These are phyloP conservation scores for Panellus pusillus DNA, from an alignment of 768 basidiomycete species.

Conservation along the genomic window DNA sequence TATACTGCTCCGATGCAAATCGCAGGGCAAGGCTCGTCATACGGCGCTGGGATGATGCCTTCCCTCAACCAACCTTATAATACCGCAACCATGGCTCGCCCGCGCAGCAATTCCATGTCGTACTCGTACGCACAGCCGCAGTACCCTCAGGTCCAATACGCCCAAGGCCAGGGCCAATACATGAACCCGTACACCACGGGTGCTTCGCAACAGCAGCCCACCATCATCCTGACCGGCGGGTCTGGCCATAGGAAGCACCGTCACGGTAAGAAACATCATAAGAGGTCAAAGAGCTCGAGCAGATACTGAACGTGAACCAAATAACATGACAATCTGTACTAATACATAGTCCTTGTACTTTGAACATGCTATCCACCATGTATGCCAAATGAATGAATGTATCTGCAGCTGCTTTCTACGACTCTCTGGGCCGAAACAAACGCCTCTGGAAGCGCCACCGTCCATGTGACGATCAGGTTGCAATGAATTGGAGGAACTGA, in stretches of 20 bases:
- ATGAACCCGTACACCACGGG: constrained; percentile 8
- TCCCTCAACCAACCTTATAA: constrained; percentile 11
- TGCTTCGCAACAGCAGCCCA: constrained; percentile 22
- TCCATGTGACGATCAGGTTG: too few relatives aligned
- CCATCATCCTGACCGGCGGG: constrained; percentile 31
- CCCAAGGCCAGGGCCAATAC: constrained; percentile 8
- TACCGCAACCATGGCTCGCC: constrained; percentile 23
- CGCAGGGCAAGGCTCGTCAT: constrained; percentile 22
- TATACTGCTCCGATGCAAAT: constrained; percentile 12
- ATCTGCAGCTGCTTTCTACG: too few relatives aligned
- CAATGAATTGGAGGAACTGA: too few relatives aligned
- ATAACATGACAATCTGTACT: not conserved
- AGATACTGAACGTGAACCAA: not conserved
- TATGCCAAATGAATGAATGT: not conserved
- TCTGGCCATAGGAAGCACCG: constrained; percentile 30
- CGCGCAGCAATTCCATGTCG: constrained; percentile 37
- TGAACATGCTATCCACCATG: not conserved
- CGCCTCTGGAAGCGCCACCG: too few relatives aligned
- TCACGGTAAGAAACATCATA: constrained; percentile 27
- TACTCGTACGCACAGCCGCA: constrained; percentile 27
- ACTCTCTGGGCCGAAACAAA: too few relatives aligned
- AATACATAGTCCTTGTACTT: not conserved
- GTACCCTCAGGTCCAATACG: constrained; percentile 21
- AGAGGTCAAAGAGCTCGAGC: constrained; percentile 27
- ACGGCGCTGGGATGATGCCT: constrained; percentile 14